Conservation (phyloP, 257 asterid species). For the Nyctanthes arbortristis region DNA sequence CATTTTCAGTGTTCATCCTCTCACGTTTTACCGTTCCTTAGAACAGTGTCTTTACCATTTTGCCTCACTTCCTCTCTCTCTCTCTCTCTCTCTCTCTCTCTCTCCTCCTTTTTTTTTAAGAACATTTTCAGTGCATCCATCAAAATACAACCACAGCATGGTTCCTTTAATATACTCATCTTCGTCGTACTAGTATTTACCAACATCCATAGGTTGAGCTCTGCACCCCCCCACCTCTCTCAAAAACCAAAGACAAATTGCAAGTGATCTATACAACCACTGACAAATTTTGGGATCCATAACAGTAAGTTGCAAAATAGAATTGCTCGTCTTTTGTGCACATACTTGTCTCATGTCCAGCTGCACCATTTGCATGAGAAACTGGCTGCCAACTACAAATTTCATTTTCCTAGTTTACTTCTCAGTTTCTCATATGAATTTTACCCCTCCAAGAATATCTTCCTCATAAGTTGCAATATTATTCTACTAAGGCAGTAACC, state of each 20-base stretch:
- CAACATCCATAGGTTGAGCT: no score
- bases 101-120: background rate
- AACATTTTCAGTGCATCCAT: background rate
- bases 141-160: background rate
- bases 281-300: background rate
- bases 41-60: no score
- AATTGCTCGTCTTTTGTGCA: background rate
- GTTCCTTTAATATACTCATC: background rate
- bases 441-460: background rate
- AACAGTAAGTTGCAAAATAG: background rate
- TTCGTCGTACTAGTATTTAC: no score
- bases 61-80: no score
- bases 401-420: background rate
- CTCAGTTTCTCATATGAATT: background rate
- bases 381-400: background rate
- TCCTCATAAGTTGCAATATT: background rate
- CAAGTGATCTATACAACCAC: background rate
- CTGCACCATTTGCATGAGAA: background rate
- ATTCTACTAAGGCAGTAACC: background rate
- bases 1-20: no score
- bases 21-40: no score
- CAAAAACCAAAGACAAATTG: no score
- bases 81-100: constrained; percentile 13
- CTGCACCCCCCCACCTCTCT: no score
- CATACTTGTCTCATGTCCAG: background rate